phyloP scores from a whole-genome alignment of 768 basidiomycete genomes.

The Mycena polygramma region DNA sequence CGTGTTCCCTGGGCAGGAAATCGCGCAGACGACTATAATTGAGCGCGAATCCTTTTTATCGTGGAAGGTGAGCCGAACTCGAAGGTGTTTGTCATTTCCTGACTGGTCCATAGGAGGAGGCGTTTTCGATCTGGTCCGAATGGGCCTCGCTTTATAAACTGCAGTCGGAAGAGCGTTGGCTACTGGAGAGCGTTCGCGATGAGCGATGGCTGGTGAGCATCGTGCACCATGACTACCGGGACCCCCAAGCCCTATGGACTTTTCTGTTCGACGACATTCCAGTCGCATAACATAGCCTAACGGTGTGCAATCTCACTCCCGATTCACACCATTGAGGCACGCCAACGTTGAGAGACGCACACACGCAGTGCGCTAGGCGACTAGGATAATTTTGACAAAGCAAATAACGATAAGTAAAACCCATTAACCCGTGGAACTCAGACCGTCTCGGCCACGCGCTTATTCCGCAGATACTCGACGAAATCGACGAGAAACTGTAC shows the following conservation, averaged over 20 bases:
- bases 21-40: conserved; percentile 96
- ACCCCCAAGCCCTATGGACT: conserved; percentile 82
- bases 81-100: conserved; percentile 2
- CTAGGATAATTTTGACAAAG: conserved; percentile 26
- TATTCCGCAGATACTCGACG: conserved; percentile 67
- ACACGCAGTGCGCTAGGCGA: neutral
- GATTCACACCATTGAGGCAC: neutral
- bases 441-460: neutral
- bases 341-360: neutral
- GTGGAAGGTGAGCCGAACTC: conserved; percentile 82
- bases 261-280: conserved; percentile 71
- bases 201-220: conserved; percentile 92
- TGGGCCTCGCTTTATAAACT: conserved; percentile 93
- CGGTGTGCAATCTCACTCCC: neutral
- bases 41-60: conserved; percentile 94
- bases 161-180: conserved; percentile 73
- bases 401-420: conserved; percentile 26
- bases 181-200: conserved; percentile 80
- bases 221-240: conserved; percentile 93
- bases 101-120: conserved; percentile 79
- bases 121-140: conserved; percentile 94
- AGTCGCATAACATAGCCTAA: neutral
- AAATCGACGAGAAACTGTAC: conserved; percentile 87
- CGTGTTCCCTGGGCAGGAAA: conserved; percentile 96
- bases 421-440: neutral